Conservation (phyloP, 345 rosid genomes). For the Laguncularia racemosa region DNA sequence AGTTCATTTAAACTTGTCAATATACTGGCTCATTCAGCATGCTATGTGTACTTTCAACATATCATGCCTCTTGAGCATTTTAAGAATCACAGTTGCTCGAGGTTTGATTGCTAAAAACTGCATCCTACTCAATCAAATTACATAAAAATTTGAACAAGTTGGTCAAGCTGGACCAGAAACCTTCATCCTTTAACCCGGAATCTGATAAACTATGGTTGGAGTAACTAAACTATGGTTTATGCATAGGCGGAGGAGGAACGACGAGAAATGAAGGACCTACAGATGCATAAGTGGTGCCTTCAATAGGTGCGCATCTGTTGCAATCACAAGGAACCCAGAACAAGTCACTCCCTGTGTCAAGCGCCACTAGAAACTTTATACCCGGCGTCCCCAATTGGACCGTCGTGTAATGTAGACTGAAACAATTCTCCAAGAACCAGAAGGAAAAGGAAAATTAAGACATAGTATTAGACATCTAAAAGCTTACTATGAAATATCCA, state of each 20-base stretch:
- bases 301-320: constrained; percentile 59
- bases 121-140: no score
- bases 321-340: constrained; percentile 95
- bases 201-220: no score
- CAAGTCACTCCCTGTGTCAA: constrained; percentile 81
- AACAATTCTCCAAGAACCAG: not conserved
- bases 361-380: constrained; percentile 83
- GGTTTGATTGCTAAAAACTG: no score
- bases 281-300: constrained; percentile 49
- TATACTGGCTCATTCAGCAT: not conserved
- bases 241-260: not conserved
- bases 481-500: no score
- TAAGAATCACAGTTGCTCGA: no score
- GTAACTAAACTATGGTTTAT: not conserved
- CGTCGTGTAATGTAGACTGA: constrained; percentile 81
- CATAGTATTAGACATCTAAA: no score
- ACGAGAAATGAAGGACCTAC: constrained; percentile 29
- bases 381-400: constrained; percentile 83
- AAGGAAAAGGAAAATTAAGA: no score
- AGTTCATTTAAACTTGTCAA: not conserved
- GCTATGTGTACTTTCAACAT: no score
- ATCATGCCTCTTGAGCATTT: no score
- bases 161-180: no score
- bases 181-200: no score
- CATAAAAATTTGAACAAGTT: no score